phyloP scores from a whole-genome alignment of 495 filamentous ascomycete species.

The Bacidia rubella region DNA sequence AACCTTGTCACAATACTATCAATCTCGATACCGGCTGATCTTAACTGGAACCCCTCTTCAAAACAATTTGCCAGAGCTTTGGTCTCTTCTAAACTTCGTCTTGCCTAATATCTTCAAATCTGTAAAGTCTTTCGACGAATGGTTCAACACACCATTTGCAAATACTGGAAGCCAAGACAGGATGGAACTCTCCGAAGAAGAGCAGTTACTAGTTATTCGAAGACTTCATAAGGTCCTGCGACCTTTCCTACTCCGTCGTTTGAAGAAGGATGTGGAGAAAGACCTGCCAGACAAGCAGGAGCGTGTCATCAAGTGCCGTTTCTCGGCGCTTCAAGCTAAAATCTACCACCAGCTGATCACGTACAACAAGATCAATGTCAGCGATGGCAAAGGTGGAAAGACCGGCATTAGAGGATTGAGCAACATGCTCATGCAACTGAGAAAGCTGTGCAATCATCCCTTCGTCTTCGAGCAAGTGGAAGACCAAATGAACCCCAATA shows the following conservation, averaged over 20 bases:
- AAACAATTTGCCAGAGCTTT: conserved; percentile 92
- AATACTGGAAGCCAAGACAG: conserved; percentile 96
- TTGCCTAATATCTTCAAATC: conserved; percentile 98
- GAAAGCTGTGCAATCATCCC: conserved; percentile 97
- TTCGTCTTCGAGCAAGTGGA: conserved; percentile 98
- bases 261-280: conserved; percentile 99
- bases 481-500: conserved; percentile 88
- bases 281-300: conserved; percentile 97
- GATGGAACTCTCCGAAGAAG: conserved; percentile 99
- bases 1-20: conserved; percentile 89
- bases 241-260: conserved; percentile 91
- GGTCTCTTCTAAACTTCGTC: conserved; percentile 96
- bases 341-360: conserved; percentile 94
- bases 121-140: conserved; percentile 97
- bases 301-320: conserved; percentile 97
- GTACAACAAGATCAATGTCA: conserved; percentile 84
- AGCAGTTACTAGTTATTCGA: conserved; percentile 93
- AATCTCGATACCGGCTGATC: conserved; percentile 86
- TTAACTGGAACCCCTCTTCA: conserved; percentile 94
- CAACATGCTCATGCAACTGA: conserved; percentile 99
- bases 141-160: conserved; percentile 99
- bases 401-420: conserved; percentile 88
- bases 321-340: conserved; percentile 83
- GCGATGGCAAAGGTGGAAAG: conserved; percentile 91
- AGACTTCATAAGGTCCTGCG: conserved; percentile 95